phyloP scores from a whole-genome alignment of 164 flowering plant genomes.

The Amborella trichopoda region DNA sequence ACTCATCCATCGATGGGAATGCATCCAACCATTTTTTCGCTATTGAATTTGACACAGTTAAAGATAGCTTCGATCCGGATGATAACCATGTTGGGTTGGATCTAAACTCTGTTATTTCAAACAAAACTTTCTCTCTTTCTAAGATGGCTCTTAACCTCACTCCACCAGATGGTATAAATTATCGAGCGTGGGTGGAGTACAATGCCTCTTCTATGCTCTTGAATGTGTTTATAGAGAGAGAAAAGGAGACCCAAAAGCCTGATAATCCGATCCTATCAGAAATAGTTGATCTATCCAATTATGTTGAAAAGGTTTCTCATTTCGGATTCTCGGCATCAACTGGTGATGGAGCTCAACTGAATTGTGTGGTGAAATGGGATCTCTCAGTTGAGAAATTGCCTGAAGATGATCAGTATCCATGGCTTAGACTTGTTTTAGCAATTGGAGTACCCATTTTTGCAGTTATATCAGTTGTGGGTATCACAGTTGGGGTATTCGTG shows the following conservation, averaged over 20 bases:
- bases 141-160: constrained; percentile 14
- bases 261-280: constrained; percentile 17
- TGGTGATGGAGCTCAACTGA: constrained; percentile 27
- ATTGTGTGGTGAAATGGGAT: constrained; percentile 50
- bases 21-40: constrained; percentile 33
- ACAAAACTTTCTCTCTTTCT: constrained; percentile 13
- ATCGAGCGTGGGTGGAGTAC: constrained; percentile 50
- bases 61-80: constrained; percentile 41
- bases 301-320: constrained; percentile 25
- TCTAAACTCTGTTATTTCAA: constrained; percentile 31
- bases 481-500: constrained; percentile 6
- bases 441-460: constrained; percentile 17
- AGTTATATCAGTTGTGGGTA: background rate
- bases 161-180: constrained; percentile 10
- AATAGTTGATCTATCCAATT: constrained; percentile 15
- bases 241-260: constrained; percentile 20
- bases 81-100: constrained; percentile 53
- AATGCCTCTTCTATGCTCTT: constrained; percentile 19
- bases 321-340: constrained; percentile 69
- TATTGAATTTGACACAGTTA: constrained; percentile 46
- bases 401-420: background rate
- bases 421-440: constrained; percentile 15
- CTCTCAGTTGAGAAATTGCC: constrained; percentile 24
- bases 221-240: constrained; percentile 30
- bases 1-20: constrained; percentile 28